Percentiles rank a stretch among this genome's conserved stretches.
Evolutionary conservation across 2,329 filamentous ascomycete species (phyloP).

Genomic region (Talaromyces sp.): DNA sequence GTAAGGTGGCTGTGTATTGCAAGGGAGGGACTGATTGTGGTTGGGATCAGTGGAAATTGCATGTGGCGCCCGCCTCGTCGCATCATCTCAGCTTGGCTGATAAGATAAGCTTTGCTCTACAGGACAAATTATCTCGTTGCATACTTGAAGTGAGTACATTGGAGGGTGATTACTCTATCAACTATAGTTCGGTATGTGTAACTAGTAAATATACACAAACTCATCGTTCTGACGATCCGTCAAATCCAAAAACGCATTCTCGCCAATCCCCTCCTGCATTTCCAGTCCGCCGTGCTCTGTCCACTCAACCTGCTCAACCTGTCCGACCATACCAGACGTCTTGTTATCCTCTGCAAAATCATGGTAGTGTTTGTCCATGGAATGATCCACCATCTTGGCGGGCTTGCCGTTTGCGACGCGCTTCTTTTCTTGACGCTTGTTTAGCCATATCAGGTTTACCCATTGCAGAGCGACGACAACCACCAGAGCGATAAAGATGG

Average conservation of each 20-base stretch:
- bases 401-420: constrained; percentile 60
- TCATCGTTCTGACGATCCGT: constrained; percentile 67
- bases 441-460: constrained; percentile 51
- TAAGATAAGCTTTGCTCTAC: too few species aligned
- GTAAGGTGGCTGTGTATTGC: background rate
- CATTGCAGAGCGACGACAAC: constrained; percentile 55
- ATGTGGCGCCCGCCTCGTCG: background rate
- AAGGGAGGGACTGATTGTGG: background rate
- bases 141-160: too few species aligned
- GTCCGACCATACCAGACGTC: constrained; percentile 23
- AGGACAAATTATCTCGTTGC: too few species aligned
- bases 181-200: too few species aligned
- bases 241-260: constrained; percentile 57
- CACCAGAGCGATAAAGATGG: constrained; percentile 49
- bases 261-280: constrained; percentile 37
- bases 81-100: background rate
- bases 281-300: background rate
- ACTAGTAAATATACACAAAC: constrained; percentile 61
- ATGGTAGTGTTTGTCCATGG: constrained; percentile 57
- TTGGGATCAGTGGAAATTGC: background rate
- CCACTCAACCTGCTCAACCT: constrained; percentile 22
- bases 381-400: constrained; percentile 57
- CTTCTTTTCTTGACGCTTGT: constrained; percentile 54
- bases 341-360: constrained; percentile 21
- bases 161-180: too few species aligned